phyloP scores from a whole-genome alignment of 1,139 yeast species.

The Sugiyamaella castrensis region DNA sequence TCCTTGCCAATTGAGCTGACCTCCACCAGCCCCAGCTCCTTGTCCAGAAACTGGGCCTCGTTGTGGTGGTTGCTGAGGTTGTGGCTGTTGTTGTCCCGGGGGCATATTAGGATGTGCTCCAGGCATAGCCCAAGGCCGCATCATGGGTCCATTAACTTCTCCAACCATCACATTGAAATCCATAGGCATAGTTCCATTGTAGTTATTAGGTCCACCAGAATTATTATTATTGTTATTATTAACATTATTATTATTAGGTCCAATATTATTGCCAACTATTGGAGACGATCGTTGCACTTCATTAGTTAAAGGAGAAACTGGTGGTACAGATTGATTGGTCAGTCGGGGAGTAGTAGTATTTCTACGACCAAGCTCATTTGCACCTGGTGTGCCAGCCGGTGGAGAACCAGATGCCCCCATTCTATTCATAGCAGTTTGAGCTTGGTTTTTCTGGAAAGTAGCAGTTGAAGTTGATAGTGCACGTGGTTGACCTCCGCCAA shows the following conservation, averaged over 20 bases:
- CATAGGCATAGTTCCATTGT: slow-evolving; percentile 24
- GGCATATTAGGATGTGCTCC: slow-evolving; percentile 17
- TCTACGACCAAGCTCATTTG: slow-evolving; percentile 20
- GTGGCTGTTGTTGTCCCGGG: slow-evolving; percentile 18
- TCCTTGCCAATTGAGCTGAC: slow-evolving; percentile 8
- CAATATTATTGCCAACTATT: slow-evolving; percentile 11
- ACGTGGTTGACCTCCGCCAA: slow-evolving; percentile 9
- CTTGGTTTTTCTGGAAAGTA: slow-evolving; percentile 15
- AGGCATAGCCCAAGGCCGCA: slow-evolving; percentile 22
- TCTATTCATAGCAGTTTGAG: slow-evolving; percentile 17
- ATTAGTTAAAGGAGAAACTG: slow-evolving; percentile 32
- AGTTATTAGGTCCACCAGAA: slow-evolving; percentile 8
- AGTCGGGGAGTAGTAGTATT: slow-evolving; percentile 15
- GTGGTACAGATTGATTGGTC: slow-evolving; percentile 33
- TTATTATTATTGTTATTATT: slow-evolving; percentile 10
- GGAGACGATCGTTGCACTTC: slow-evolving; percentile 22
- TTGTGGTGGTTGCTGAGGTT: slow-evolving; percentile 13
- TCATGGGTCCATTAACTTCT: slow-evolving; percentile 30
- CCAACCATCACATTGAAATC: slow-evolving; percentile 34
- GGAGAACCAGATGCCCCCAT: slow-evolving; percentile 24
- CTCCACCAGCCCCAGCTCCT: slow-evolving; percentile 7
- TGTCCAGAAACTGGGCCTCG: slow-evolving; percentile 10
- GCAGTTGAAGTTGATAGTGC: slow-evolving; percentile 16
- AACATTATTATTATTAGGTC: slow-evolving; percentile 7
- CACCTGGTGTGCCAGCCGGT: slow-evolving; percentile 21